phyloP scores from a whole-genome alignment of 2,329 filamentous ascomycete genomes.

The Hypoxylon sp. region DNA sequence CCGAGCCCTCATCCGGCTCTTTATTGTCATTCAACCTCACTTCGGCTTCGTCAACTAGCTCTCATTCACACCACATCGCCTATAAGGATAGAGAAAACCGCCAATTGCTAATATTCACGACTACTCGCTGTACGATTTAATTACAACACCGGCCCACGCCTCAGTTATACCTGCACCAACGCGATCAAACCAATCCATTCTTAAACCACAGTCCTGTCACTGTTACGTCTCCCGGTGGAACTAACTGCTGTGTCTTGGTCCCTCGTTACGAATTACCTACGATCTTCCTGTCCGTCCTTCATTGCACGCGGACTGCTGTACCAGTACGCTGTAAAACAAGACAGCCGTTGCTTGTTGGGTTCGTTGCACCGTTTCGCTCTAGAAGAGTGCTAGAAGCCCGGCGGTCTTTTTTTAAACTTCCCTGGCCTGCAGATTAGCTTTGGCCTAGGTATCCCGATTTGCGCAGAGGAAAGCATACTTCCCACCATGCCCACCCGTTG shows the following conservation, averaged over 20 bases:
- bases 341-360: conserved; percentile 36
- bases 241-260: conserved; percentile 40
- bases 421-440: conserved; percentile 27
- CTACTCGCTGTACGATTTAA: conserved; percentile 26
- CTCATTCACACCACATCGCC: conserved; percentile 6
- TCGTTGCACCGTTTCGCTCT: conserved; percentile 40
- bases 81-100: conserved; percentile 16
- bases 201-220: conserved; percentile 16
- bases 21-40: conserved; percentile 12
- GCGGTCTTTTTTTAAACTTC: conserved; percentile 16
- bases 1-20: conserved; percentile 26
- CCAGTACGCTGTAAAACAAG: conserved; percentile 39
- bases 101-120: conserved; percentile 33
- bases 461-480: conserved; percentile 31
- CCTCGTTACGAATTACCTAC: conserved; percentile 37
- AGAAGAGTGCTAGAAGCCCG: conserved; percentile 38
- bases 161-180: conserved; percentile 23
- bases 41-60: conserved; percentile 16
- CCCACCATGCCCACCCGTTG: conserved; percentile 20
- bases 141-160: conserved; percentile 22
- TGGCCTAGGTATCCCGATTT: conserved; percentile 27
- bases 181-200: conserved; percentile 15
- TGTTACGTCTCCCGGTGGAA: conserved; percentile 39
- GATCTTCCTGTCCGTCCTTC: conserved; percentile 40
- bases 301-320: conserved; percentile 41